These are phyloP conservation scores for Thelephora aurantiotincta DNA, from an alignment of 768 basidiomycete species.

Conservation along the genomic window DNA sequence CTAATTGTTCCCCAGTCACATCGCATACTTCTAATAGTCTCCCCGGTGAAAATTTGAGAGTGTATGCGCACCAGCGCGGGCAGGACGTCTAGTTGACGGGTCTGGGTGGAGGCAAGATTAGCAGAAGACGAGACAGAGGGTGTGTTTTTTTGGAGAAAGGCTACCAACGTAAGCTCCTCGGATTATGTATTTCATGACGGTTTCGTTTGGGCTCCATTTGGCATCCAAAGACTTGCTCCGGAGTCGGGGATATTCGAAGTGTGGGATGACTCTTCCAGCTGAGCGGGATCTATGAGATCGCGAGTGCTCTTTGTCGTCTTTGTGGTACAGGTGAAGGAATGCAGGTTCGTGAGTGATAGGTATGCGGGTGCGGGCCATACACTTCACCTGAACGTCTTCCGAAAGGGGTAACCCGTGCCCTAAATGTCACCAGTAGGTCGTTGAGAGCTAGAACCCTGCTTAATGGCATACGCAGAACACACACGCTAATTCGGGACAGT, in stretches of 20 bases:
- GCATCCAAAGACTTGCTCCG: conserved; percentile 73
- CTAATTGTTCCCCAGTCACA: conserved; percentile 98
- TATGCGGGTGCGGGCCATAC: conserved; percentile 94
- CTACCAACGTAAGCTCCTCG: conserved; percentile 89
- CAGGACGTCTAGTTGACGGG: conserved; percentile 26
- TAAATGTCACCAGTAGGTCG: background rate
- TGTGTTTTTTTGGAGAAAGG: conserved; percentile 30
- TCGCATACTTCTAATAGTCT: conserved; percentile 94
- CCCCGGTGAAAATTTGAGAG: conserved; percentile 97
- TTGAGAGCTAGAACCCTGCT: background rate
- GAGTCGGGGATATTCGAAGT: conserved; percentile 26
- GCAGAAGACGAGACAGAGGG: conserved; percentile 19
- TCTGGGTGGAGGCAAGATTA: conserved; percentile 5
- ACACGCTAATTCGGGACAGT: background rate
- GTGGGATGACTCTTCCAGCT: conserved; percentile 32
- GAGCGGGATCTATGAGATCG: conserved; percentile 89
- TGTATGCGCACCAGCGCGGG: conserved; percentile 88
- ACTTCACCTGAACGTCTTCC: conserved; percentile 51
- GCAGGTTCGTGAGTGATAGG: conserved; percentile 90
- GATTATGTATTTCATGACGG: conserved; percentile 84
- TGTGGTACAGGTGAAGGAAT: conserved; percentile 87
- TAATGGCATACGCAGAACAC: background rate
- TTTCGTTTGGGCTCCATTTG: conserved; percentile 73
- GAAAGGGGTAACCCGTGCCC: background rate
- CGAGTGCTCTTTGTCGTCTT: conserved; percentile 92